Conservation (phyloP, 1,284 basidiomycete genomes). For the Moesziomyces sp. region DNA sequence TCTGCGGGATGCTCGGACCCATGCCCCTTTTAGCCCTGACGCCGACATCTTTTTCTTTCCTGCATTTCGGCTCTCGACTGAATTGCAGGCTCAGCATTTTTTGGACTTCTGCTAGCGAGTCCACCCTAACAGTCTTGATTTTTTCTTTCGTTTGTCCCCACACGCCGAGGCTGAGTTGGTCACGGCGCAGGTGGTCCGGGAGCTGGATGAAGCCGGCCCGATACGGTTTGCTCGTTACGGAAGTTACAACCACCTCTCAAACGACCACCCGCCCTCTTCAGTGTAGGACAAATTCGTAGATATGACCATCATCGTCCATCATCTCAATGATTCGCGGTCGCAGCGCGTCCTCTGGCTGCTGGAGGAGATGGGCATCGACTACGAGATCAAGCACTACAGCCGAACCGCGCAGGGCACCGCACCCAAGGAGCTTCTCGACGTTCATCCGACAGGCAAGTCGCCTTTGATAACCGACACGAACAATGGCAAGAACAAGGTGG, state of each 20-base stretch:
- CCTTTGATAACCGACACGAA: slow-evolving; percentile 63
- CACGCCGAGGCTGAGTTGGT: background rate
- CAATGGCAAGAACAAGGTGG: slow-evolving; percentile 50
- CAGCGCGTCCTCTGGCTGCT: slow-evolving; percentile 67
- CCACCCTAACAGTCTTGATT: too few species aligned
- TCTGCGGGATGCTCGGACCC: too few species aligned
- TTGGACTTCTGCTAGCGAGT: too few species aligned
- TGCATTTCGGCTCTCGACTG: too few species aligned
- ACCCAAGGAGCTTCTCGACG: slow-evolving; percentile 52
- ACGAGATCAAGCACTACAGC: slow-evolving; percentile 63
- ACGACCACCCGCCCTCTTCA: too few species aligned
- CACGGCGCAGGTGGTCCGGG: background rate
- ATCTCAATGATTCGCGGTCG: slow-evolving; percentile 64
- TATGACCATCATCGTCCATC: slow-evolving; percentile 61
- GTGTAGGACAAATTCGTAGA: background rate
- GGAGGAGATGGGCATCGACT: slow-evolving; percentile 63
- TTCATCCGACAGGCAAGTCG: slow-evolving; percentile 65
- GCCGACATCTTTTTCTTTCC: too few species aligned
- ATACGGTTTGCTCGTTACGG: background rate
- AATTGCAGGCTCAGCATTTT: too few species aligned
- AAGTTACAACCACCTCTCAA: too few species aligned
- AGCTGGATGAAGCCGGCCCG: background rate
- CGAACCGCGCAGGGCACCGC: slow-evolving; percentile 54
- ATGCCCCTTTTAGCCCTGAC: too few species aligned
- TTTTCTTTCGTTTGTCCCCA: too few species aligned